Conservation (phyloP, 1,139 yeast species). For the Saccharomyces hybrid region DNA sequence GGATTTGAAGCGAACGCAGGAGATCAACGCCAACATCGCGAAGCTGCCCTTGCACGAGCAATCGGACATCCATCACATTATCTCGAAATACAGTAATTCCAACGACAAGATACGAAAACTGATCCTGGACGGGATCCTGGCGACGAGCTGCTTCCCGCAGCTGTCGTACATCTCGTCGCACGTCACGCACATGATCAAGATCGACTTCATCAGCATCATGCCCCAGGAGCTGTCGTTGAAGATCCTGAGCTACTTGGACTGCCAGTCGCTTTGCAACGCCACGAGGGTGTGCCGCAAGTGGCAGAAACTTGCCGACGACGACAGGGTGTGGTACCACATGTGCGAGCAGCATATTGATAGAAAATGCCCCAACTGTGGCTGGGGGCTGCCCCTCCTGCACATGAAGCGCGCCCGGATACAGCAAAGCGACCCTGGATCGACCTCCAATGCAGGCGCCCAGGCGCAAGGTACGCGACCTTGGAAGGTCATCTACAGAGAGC, state of each 20-base stretch:
- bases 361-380: conserved; percentile 96
- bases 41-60: conserved; percentile 70
- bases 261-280: conserved; percentile 84
- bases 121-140: conserved; percentile 72
- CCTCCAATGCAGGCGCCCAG: background rate
- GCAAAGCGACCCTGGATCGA: conserved; percentile 3
- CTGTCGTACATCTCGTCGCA: conserved; percentile 78
- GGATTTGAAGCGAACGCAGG: conserved; percentile 51
- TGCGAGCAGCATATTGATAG: conserved; percentile 97
- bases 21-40: conserved; percentile 57
- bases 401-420: conserved; percentile 57
- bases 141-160: conserved; percentile 94
- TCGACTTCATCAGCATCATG: conserved; percentile 77
- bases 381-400: conserved; percentile 93
- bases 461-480: conserved; percentile 41
- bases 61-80: conserved; percentile 55
- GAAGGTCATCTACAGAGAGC: conserved; percentile 90
- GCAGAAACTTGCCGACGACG: conserved; percentile 89
- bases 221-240: conserved; percentile 83
- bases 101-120: conserved; percentile 42
- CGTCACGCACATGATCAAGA: conserved; percentile 69
- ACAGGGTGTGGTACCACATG: conserved; percentile 96
- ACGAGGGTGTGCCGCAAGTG: conserved; percentile 86
- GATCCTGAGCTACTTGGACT: conserved; percentile 81
- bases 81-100: conserved; percentile 43